Conservation (phyloP, 2,329 filamentous ascomycete genomes). For the Lecanicillium sp. region DNA sequence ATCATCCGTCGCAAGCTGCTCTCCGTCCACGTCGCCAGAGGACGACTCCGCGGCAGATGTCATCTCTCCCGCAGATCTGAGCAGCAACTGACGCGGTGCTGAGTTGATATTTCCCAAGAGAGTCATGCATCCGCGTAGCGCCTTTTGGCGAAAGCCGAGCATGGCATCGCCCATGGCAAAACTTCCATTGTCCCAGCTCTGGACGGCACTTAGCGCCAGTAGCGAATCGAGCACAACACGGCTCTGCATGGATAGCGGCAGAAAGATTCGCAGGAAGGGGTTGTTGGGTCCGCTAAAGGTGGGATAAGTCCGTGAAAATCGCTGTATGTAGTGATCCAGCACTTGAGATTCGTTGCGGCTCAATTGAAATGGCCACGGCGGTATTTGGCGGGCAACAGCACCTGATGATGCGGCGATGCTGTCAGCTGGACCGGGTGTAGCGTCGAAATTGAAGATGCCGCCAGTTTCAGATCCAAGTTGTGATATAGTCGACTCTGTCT, state of each 20-base stretch:
- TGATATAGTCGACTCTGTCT: background rate
- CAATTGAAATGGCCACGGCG: constrained; percentile 11
- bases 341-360: constrained; percentile 8
- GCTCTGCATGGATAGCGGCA: constrained; percentile 12
- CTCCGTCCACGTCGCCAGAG: no score
- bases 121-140: constrained; percentile 9
- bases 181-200: constrained; percentile 12
- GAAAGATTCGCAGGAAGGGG: constrained; percentile 12
- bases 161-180: constrained; percentile 9
- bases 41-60: no score
- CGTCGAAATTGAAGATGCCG: background rate
- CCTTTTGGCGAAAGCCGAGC: constrained; percentile 10
- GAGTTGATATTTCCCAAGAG: constrained; percentile 2
- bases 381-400: background rate
- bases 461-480: background rate
- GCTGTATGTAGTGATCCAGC: constrained; percentile 13
- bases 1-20: background rate
- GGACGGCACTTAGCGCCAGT: constrained; percentile 10
- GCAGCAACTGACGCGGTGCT: no score
- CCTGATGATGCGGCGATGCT: background rate
- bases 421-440: no score
- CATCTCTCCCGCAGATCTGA: no score
- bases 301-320: constrained; percentile 13
- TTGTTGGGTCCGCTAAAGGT: constrained; percentile 11
- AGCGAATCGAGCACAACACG: constrained; percentile 11